Conservation (phyloP, 345 rosid genomes). For the Lepidium aucheri region DNA sequence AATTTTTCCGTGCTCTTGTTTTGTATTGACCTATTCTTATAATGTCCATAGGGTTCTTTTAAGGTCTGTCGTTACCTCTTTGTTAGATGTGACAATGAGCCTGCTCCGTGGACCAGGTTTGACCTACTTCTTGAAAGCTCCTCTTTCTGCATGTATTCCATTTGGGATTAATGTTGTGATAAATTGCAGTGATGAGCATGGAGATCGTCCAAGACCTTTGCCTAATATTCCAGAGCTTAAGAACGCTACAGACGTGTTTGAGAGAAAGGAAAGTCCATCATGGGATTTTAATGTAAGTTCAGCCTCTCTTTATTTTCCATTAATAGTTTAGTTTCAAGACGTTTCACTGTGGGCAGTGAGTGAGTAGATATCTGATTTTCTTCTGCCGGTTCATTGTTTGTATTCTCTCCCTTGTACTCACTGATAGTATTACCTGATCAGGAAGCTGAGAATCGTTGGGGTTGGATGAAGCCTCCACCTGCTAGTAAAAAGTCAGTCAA, state of each 20-base stretch:
- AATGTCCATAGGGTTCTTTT: conserved; percentile 34
- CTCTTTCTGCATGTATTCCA: neutral
- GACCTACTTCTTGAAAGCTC: neutral
- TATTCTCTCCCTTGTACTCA: neutral
- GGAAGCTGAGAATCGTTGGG: conserved; percentile 49
- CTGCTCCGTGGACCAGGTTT: conserved; percentile 83
- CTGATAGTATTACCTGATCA: conserved; percentile 20
- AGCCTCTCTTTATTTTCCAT: neutral
- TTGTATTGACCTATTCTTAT: neutral
- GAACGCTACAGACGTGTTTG: conserved; percentile 41
- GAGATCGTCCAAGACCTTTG: conserved; percentile 63
- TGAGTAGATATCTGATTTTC: neutral
- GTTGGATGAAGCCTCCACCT: conserved; percentile 59
- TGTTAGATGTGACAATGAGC: conserved; percentile 71
- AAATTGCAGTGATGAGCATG: conserved; percentile 47
- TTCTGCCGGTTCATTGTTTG: neutral
- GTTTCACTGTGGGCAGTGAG: neutral
- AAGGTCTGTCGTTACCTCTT: conserved; percentile 69
- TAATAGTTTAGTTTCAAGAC: neutral
- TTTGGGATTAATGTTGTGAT: neutral
- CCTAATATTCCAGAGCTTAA: conserved; percentile 44
- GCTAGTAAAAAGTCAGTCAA: conserved; percentile 25
- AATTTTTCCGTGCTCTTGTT: neutral
- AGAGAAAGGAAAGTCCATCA: conserved; percentile 47
- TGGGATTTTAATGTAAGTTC: conserved; percentile 66